Evolutionary conservation across 345 rosid genomes (phyloP), one percentile per base, ranked within the genome.

Genomic region (Dimocarpus longan): DNA sequence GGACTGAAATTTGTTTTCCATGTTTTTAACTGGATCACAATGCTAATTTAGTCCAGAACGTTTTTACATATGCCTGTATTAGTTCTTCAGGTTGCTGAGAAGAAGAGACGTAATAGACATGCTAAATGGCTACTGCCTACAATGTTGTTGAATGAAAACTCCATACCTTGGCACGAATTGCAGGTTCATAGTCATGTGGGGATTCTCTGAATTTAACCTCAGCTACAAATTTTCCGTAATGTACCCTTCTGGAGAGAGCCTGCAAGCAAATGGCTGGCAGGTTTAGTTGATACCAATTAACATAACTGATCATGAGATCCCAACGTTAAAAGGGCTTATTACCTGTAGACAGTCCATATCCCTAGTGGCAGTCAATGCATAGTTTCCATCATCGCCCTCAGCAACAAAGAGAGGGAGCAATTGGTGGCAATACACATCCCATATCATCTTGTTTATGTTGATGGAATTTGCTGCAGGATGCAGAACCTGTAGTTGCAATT

Each of bases 211-310:
- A 95, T 82, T 95, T 95, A 54, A 92, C 89, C 86, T 95, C 99
- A 73, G 97, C 99, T 39, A 95, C 98, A 69, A 83, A 88, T 77
- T 92, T 95, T 19, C 99, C 98, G 0, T 88, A 95, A 78, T 95
- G 98, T 70, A 95, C 91, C 84, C 99, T 90, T 81, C 89, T 90
- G 6, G 99, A 95, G 22, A 95, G 79, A 62, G 93, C 97, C 98
- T 93, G 85, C 74, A 83, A 69, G 63, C 21, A 70, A 39, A 39
- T 21, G n/a, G 8, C 12, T 8, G 39, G 2, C 15, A 15, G 1
- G 19, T 37, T 76, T 3, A 65, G 12, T 5, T 48, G 15, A 32
- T 66, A 37, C 12, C 46, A 52, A 50, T 46, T 46, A 46, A 73
- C 28, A 16, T 19, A 19, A 26, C 44, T 26, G 11, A 64, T 64